Evolutionary conservation across 2,329 filamentous ascomycete genomes (phyloP), one percentile per base, ranked within the genome.

Genomic region (Ophioceras dolichostomum): DNA sequence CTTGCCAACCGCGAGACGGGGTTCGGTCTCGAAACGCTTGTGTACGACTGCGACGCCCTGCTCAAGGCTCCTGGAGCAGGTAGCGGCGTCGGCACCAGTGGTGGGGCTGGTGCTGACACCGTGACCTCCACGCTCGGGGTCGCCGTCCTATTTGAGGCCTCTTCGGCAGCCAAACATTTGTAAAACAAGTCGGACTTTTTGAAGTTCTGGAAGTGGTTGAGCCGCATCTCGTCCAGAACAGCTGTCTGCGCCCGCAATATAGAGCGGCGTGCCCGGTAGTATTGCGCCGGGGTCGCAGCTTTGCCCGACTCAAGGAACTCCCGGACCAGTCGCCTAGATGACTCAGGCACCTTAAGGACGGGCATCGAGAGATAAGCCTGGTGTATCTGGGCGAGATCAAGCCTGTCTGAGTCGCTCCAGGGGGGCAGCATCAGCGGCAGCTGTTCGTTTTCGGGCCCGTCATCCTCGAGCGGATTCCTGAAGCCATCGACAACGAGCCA

Each of bases 401-500:
- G 76, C 34, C 88, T 74, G 54, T 96, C 89, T 1, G 87, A 79
- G 20, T 88, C 76, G 2, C 78, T 82, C 83, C 87, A 95, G 36
- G 76, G 72, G 3, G 72, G 65, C 14, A 82, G 58, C 20, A 67
- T 70, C 2, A 76, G 62, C 2, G 80, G 73, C 2, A 75, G 56
- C 35, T 79, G 65, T 24, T 75, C 67, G 20, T 76, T 78, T 41
- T 91, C 83, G 16, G 79, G 79, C 26, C 80, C 79, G 49, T 84
- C 71, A 56, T 98, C 91, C 58, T 98, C 91, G 3, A 98, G 64
- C 0, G 91, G 93, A 48, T 93, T 94, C 30, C 93, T 82, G 48
- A 96, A 86, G 0, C 91, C 89, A 59, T 98, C 91, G 5, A 96
- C 91, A 3, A 96, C 91, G 29, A 98, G 79, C 87, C 89, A 98